Base-by-base conservation (phyloP, 371 early-diverging fungal species). In the Rhizopus stolonifer region DNA sequence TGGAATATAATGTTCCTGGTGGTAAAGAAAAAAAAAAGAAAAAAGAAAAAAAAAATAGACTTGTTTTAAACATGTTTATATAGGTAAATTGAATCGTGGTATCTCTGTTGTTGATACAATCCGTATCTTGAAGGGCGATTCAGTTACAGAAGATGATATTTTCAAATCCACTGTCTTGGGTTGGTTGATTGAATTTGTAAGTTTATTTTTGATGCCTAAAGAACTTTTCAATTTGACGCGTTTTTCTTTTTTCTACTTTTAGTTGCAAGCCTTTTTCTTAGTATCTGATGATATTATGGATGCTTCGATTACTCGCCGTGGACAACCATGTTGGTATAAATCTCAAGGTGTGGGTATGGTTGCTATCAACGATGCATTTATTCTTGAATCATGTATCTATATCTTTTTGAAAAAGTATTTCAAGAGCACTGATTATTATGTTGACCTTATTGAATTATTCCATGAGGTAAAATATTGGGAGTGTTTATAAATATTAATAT, bases 211-310 rank as follows among this genome's bases (percentile, higher is more conserved):
- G 31, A 29, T 29, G 10, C 10, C 31, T 29, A 29, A 29, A 29
- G 10, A 29, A 10, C n/a, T n/a, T n/a, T n/a, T n/a, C 50, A 25
- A 33, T 22, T 38, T 4, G 11, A 29, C 26, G 36, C 4, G 13
- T 52, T 45, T 15, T 42, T n/a, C n/a, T n/a, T n/a, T n/a, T n/a
- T n/a, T 29, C 4, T 29, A 10, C 31, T 32, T 44, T 18, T 73
- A 91, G 94, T 85, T 98, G 42, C 99, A 99, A 84, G 95, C 95
- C 19, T 94, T 92, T 74, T 96, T 99, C 82, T 82, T 99, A 56
- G 91, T 99, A 29, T 81, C 95, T 31, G 99, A 99, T 77, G 99
- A 99, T 70, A 92, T 98, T 66, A 98, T 98, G 97, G 99, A 99
- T 74, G 78, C 80, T 36, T 95, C 96, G 48, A 83, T 87, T 56